Conservation (phyloP, 2,329 filamentous ascomycete species). For the Cladosporium sp. region DNA sequence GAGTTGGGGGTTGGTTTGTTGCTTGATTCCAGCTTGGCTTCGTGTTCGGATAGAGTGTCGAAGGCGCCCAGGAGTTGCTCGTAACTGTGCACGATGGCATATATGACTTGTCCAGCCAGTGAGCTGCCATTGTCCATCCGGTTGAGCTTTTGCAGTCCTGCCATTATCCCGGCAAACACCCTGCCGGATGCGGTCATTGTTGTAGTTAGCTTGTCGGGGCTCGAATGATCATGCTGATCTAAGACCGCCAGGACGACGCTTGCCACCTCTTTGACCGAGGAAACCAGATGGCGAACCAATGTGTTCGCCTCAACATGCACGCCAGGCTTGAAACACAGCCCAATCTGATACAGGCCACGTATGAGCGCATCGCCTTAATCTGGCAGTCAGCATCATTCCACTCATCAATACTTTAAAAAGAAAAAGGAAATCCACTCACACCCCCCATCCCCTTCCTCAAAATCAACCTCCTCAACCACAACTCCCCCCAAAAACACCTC, state of each 20-base stretch:
- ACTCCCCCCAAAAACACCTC: conserved; percentile 1
- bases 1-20: not conserved
- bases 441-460: conserved; percentile 1
- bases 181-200: conserved; percentile 21
- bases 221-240: not conserved
- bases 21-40: not conserved
- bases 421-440: not conserved
- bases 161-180: conserved; percentile 20
- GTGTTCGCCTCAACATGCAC: conserved; percentile 15
- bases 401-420: too few species aligned
- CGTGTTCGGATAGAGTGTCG: conserved; percentile 8
- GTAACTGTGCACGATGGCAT: conserved; percentile 35
- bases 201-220: conserved; percentile 14
- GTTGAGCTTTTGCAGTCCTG: conserved; percentile 21
- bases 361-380: conserved; percentile 21
- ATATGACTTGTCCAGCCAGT: conserved; percentile 22
- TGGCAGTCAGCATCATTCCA: conserved; percentile 3
- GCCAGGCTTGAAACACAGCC: conserved; percentile 21
- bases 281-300: not conserved
- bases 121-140: conserved; percentile 12
- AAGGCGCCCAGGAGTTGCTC: conserved; percentile 31
- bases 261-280: not conserved
- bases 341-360: conserved; percentile 25
- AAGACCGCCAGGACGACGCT: not conserved
- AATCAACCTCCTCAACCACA: conserved; percentile 6